phyloP scores from a whole-genome alignment of 2,329 filamentous ascomycete species.

The Phialocephala sp. region DNA sequence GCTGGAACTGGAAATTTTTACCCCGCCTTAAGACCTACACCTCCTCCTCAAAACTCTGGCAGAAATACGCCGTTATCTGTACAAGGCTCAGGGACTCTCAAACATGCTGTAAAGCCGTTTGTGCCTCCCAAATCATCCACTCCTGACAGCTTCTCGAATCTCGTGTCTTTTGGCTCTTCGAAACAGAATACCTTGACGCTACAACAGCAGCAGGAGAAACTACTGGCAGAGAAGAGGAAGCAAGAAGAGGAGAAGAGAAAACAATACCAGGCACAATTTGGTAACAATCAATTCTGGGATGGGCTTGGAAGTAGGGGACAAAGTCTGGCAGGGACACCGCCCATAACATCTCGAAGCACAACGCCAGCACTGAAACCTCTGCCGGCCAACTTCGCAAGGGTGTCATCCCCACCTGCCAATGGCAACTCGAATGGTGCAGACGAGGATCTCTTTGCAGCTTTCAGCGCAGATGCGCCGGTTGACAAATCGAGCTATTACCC shows the following conservation, averaged over 20 bases:
- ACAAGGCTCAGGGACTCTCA: conserved; percentile 48
- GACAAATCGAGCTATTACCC: conserved; percentile 71
- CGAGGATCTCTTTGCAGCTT: conserved; percentile 71
- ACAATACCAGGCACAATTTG: conserved; percentile 78
- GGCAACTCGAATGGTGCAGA: conserved; percentile 41
- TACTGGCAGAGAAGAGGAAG: conserved; percentile 68
- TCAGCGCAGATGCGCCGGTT: conserved; percentile 69
- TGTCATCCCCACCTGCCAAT: conserved; percentile 41
- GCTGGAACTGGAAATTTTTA: conserved; percentile 52
- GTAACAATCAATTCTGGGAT: conserved; percentile 78
- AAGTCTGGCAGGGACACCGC: conserved; percentile 48
- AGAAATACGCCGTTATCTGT: conserved; percentile 58
- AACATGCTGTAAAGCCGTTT: conserved; percentile 41
- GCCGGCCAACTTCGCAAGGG: conserved; percentile 37
- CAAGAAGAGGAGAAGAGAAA: conserved; percentile 77
- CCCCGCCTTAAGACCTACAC: conserved; percentile 58
- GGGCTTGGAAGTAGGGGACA: conserved; percentile 62
- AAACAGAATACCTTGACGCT: conserved; percentile 74
- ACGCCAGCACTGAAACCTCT: conserved; percentile 49
- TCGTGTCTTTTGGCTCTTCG: conserved; percentile 67
- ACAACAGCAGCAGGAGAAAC: conserved; percentile 75
- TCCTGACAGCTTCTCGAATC: conserved; percentile 77
- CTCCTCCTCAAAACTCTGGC: conserved; percentile 54
- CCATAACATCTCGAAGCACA: conserved; percentile 54
- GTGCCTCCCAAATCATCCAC: conserved; percentile 51